Base-by-base conservation (phyloP, 495 filamentous ascomycete species). In the Penicillium robsamsonii region DNA sequence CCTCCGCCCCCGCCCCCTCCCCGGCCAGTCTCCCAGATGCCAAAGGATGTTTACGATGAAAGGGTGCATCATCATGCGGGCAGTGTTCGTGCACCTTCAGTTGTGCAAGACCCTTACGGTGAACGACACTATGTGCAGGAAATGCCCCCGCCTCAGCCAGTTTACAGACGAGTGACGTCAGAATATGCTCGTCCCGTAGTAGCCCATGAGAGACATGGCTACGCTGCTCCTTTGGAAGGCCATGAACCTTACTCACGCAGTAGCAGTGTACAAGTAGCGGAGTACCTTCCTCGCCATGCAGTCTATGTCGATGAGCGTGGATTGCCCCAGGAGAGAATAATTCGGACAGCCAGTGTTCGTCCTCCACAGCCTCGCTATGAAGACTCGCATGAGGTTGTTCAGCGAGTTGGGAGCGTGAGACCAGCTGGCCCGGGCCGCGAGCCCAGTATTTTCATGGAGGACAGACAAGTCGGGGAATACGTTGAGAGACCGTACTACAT, bases 351-450 rank as follows among this genome's bases (percentile, higher is more conserved):
- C 9, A 88, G 84, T 65, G 80, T 84, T 20, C 79, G 83, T 49
- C 85, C 85, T 3, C 75, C 76, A 42, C 61, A 70, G 30, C 56
- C 75, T 29, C 79, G 81, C 35, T 87, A 87, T 59, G 82, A 87
- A 55, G 64, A 77, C 31, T 72, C 71, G 20, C 73, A 70, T 55
- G 76, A 79, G 50, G 66, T 74, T 20, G 57, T 75, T 38, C 67
- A 79, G 53, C 76, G 82, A 30, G 75, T 81, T 49, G 75, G 74
- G 22, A 83, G 80, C 50, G 71, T 81, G 35, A 76, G 76, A 13
- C 81, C 83, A 1, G 75, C 59, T 35, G 69, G 65, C 6, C 56
- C 56, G 1, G 52, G 48, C 57, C 71, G 68, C 33, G 75, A 79
- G 38, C 57, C 69, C 56, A 73, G 72, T 44, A 63, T 75, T 30